These are phyloP conservation scores for Tetradesmus lagerheimii DNA, from an alignment of 139 green algal genomes.

Conservation along the genomic window DNA sequence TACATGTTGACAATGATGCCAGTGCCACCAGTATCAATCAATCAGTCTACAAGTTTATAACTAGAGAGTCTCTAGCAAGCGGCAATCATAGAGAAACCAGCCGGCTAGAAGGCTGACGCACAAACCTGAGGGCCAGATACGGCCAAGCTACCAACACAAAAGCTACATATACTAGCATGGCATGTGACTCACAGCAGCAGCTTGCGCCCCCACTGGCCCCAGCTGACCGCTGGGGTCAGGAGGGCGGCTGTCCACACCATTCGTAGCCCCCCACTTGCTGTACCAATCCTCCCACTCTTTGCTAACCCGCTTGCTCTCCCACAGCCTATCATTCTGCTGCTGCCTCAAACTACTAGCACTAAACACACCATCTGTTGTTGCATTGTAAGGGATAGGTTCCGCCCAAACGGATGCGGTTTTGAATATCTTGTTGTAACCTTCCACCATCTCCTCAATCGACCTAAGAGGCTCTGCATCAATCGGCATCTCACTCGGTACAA, in stretches of 20 bases:
- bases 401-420: neutral
- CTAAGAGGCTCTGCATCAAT: neutral
- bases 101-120: too few relatives aligned
- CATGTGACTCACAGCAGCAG: neutral
- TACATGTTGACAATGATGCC: too few relatives aligned
- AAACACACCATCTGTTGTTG: neutral
- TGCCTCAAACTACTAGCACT: neutral
- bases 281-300: slow-evolving; percentile 4
- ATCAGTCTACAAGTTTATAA: too few relatives aligned
- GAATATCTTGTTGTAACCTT: neutral
- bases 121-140: too few relatives aligned
- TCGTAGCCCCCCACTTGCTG: neutral
- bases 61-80: too few relatives aligned
- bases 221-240: neutral
- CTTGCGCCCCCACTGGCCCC: neutral
- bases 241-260: neutral
- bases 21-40: too few relatives aligned
- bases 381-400: neutral
- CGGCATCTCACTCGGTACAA: neutral
- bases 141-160: too few relatives aligned
- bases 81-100: too few relatives aligned
- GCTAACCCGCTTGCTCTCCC: slow-evolving; percentile 15
- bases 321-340: neutral
- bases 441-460: neutral
- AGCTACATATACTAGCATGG: too few relatives aligned